Percentiles rank a stretch among this genome's conserved stretches.
phyloP scores from a whole-genome alignment of 495 filamentous ascomycete genomes.

The Hyaloscypha finlandica region DNA sequence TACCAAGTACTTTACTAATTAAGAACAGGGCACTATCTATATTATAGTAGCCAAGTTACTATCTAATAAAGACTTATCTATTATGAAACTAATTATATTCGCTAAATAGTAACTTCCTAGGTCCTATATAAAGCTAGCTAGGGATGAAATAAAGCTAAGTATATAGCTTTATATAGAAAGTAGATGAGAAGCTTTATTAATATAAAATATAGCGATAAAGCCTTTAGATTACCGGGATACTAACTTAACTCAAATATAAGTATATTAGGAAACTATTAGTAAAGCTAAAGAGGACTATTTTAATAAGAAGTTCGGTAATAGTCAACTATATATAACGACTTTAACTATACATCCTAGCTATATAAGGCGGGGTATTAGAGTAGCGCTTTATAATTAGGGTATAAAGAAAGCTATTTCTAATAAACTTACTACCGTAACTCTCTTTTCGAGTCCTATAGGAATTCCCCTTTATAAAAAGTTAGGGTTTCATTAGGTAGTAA shows the following conservation, averaged over 20 bases:
- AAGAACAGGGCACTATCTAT: not conserved
- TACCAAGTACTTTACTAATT: not conserved
- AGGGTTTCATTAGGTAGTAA: slow-evolving; percentile 34
- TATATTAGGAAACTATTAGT: not conserved
- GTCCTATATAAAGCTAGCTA: not conserved
- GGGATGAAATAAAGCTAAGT: not conserved
- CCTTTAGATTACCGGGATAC: not conserved
- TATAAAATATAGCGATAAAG: not conserved
- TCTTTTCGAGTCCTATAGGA: slow-evolving; percentile 36
- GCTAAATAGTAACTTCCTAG: not conserved
- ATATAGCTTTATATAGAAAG: not conserved
- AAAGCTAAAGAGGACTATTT: not conserved
- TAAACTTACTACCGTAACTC: slow-evolving; percentile 32
- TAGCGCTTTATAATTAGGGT: slow-evolving; percentile 52
- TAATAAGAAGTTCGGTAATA: not conserved
- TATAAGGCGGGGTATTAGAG: slow-evolving; percentile 49
- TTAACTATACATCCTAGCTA: slow-evolving; percentile 52
- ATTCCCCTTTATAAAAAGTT: slow-evolving; percentile 32
- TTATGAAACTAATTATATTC: not conserved
- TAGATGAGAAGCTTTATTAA: not conserved
- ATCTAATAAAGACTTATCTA: not conserved
- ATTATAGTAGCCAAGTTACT: not conserved
- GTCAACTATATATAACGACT: not conserved
- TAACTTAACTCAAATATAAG: not conserved
- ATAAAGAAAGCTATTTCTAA: slow-evolving; percentile 43